Base-by-base conservation (phyloP, 331 rosid species). In the Malus hybrid region DNA sequence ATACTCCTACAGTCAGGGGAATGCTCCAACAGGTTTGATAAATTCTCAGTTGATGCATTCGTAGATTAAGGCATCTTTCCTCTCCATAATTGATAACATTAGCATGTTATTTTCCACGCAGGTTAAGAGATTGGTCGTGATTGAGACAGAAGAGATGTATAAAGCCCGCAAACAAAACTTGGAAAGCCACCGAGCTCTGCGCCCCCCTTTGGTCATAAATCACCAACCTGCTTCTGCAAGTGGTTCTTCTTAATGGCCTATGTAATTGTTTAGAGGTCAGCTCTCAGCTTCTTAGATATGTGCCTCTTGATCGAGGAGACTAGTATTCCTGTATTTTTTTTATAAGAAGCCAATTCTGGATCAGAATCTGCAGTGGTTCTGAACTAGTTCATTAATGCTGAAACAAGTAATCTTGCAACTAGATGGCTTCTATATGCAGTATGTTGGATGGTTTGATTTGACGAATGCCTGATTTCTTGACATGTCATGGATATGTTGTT, bases 111-210 rank as follows among this genome's bases (percentile, higher is more conserved):
- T 22, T 75, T 74, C 50, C 39, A 33, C 81, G 50, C 76, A 93
- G 98, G 96, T 93, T 63, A 93, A 93, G 88, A 89, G 98, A 82
- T 86, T 93, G 72, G 86, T 93, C 56, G 96, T 86, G 36, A 63
- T 91, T 42, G 98, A 93, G 87, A 89, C 97, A 12, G 96, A 93
- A 70, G 98, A 91, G 79, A 93, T 93, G 98, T 84, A 57, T 79
- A 83, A 89, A 66, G 97, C 94, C 14, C 93, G 97, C 63, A 93
- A 91, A 77, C 88, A 88, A 71, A 88, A 88, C 72, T 80, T 66
- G 70, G 93, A 80, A 75, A 78, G 82, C 55, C 98, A 91, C 81
- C 77, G 76, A 33, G 87, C 90, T 68, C 66, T 88, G 10, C 93
- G 84, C 10, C 87, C 88, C 71, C 94, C 96, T 1, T 78, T 93